Base-by-base conservation (phyloP, 23 red algal genomes). In the Gracilaria gracilis region DNA sequence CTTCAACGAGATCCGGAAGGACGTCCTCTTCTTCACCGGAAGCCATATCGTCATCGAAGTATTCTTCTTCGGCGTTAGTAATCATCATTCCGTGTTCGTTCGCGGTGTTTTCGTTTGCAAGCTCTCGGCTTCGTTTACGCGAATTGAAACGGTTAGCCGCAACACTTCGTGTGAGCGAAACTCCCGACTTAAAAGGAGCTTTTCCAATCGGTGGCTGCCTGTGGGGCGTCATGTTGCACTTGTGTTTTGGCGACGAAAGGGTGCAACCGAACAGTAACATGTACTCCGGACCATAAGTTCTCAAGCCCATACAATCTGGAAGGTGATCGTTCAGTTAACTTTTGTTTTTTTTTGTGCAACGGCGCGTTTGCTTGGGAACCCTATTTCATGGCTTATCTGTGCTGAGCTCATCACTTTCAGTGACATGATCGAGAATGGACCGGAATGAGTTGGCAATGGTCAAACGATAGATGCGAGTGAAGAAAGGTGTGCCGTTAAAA, bases 51-150 rank as follows among this genome's bases (percentile, higher is more conserved):
- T 20, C 72, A 31, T 77, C 72, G 23, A 50, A 49, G 72, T 28
- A 77, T 25, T 77, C 39, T 46, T 75, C 36, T 51, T 77, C 42
- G 21, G 34, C 15, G 1, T 77, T 42, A 49, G 5, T 31, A 12
- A 49, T 21, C 6, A 27, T 25, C 39, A 50, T 51, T 46, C n/a
- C 21, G 72, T 50, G 38, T 7, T 51, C 14, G 4, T 77, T 51
- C 23, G 1, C 9, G 27, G 1, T 9, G 39, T 19, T 32, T 1
- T 34, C 34, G 39, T 77, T 77, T 17, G 67, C 67, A 6, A 73
- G 44, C 23, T 77, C 72, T 25, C 72, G 38, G 72, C 42, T 51
- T 77, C 39, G 31, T 20, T 77, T 77, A 42, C 72, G 42, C 39
- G 72, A 77, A 31, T 20, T 77, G 42, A 35, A 25, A n/a, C 0